Evolutionary conservation across 1,284 basidiomycete species (phyloP).

Genomic region (Rhodofomes roseus): DNA sequence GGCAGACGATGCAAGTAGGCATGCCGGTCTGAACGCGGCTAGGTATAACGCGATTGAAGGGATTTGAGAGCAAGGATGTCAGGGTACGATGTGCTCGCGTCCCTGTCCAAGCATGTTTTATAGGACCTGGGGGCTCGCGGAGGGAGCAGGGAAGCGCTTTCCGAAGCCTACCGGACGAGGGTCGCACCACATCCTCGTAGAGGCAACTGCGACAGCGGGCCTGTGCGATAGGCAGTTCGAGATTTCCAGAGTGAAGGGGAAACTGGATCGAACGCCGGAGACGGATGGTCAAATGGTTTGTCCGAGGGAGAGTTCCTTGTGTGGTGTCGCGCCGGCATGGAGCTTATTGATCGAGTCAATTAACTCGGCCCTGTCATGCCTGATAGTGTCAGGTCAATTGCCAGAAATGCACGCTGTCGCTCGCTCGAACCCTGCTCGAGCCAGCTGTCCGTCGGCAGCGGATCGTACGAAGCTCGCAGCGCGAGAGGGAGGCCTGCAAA

Average conservation of each 20-base stretch:
- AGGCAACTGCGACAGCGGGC: background rate
- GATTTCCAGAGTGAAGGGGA: constrained; percentile 1
- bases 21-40: constrained; percentile 18
- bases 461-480: background rate
- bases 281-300: background rate
- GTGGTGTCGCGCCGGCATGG: background rate
- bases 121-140: constrained; percentile 9
- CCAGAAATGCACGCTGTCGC: background rate
- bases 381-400: background rate
- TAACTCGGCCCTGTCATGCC: background rate
- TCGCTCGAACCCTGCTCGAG: background rate
- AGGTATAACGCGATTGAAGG: background rate
- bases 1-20: constrained; percentile 51
- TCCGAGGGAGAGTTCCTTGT: background rate
- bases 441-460: background rate
- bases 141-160: constrained; percentile 10
- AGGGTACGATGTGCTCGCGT: background rate
- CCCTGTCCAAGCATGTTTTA: constrained; percentile 7
- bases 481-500: background rate
- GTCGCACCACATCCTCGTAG: constrained; percentile 9
- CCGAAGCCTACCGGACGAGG: constrained; percentile 14
- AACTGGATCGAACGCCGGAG: background rate
- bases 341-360: background rate
- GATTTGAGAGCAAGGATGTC: background rate
- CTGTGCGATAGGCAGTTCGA: constrained; percentile 9